Percentiles rank a stretch among this genome's conserved stretches.
These are phyloP conservation scores for Talaromyces piceae DNA, from an alignment of 2,329 filamentous ascomycete genomes.

Conservation along the genomic window DNA sequence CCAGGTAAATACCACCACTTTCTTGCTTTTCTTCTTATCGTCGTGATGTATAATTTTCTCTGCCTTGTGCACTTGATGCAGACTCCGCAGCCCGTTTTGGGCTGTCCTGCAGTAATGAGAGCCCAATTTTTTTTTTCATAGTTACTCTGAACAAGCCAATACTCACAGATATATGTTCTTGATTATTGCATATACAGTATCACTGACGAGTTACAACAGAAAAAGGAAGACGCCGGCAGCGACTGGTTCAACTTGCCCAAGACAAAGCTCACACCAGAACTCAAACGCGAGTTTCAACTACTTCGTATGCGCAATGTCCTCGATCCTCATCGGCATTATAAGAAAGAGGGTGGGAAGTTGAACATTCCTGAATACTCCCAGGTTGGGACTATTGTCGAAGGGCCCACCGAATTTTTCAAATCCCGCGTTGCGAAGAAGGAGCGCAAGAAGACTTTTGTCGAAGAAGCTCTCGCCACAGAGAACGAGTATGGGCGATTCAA, in stretches of 20 bases:
- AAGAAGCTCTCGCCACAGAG: conserved; percentile 69
- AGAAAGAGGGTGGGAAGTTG: conserved; percentile 69
- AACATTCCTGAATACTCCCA: conserved; percentile 76
- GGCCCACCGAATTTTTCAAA: conserved; percentile 79
- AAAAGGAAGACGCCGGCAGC: conserved; percentile 63
- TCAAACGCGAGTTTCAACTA: conserved; percentile 84
- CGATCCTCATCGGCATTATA: conserved; percentile 84
- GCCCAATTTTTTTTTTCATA: conserved; percentile 58
- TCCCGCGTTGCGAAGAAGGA: conserved; percentile 78
- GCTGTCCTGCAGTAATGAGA: conserved; percentile 65
- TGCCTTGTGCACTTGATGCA: conserved; percentile 60
- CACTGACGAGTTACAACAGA: conserved; percentile 21
- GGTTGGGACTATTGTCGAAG: conserved; percentile 80
- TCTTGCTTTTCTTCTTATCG: conserved; percentile 20
- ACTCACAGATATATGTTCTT: conserved; percentile 8
- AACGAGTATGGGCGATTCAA: conserved; percentile 65
- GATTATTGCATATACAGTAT: conserved; percentile 23
- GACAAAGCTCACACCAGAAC: conserved; percentile 72
- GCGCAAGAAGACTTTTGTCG: conserved; percentile 75
- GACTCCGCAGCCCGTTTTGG: conserved; percentile 70
- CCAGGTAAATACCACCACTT: conserved; percentile 20
- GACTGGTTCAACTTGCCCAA: conserved; percentile 84
- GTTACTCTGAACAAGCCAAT: conserved; percentile 56
- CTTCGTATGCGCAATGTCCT: conserved; percentile 82
- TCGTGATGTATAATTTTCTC: conserved; percentile 74